Base-by-base conservation (phyloP, 106 monocot genomes). In the Dactylorhiza incarnata region DNA sequence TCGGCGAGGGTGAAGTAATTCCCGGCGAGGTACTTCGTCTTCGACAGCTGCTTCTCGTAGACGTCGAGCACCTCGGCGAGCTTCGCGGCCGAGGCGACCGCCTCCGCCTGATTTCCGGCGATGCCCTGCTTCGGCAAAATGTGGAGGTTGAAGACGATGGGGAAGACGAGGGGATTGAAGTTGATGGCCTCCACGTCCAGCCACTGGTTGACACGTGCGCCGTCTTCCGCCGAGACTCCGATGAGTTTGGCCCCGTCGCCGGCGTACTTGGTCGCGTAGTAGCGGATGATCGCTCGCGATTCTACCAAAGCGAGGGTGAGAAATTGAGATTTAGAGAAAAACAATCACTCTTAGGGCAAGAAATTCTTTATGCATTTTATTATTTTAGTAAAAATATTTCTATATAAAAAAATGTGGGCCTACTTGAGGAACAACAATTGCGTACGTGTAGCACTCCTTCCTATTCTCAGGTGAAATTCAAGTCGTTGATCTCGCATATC, bases 21-120 rank as follows among this genome's bases (percentile, higher is more conserved):
- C 5, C 89, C 89, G 22, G 85, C 79, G 4, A 93, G 16, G 73
- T 87, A 89, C 80, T 78, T 78, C 73, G 59, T 59, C 68, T 80
- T n/a, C 22, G 52, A 22, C 7, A 89, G 80, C 55, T 77, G 59
- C 19, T 65, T 66, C 71, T 89, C 92, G 68, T 92, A 89, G 44
- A 92, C 83, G 25, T 92, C 81, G 5, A 92, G 77, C 43, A 89
- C 92, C 83, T 79, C 83, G 73, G 45, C 19, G n/a, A 92, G 81
- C 86, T 77, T 83, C 44, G 66, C 79, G n/a, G 76, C 68, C 6
- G 20, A 50, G 61, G 72, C 73, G 0, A 75, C 71, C 1, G 86
- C 78, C 6, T 81, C 58, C 14, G 26, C 17, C 56, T 81, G 51
- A 77, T 85, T 79, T 5, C 77, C 13, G 0, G 51, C 15, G 43